These are phyloP conservation scores for Puccinia hordei DNA, from an alignment of 1,284 basidiomycete genomes.

Conservation along the genomic window DNA sequence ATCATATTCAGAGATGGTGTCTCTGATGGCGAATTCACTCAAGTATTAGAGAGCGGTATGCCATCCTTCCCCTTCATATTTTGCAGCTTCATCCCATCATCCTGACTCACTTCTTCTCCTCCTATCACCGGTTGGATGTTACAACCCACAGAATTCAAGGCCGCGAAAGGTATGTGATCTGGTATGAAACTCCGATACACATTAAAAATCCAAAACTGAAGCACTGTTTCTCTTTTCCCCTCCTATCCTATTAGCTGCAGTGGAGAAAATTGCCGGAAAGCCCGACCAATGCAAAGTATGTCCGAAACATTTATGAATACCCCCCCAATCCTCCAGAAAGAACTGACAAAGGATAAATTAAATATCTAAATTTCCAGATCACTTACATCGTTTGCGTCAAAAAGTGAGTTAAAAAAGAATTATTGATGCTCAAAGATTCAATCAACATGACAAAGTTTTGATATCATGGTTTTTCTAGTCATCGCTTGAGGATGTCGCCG, in stretches of 20 bases:
- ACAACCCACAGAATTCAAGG: conserved; percentile 23
- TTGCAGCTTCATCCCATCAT: not conserved
- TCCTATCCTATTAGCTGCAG: conserved; percentile 20
- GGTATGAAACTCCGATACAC: not conserved
- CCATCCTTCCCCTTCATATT: not conserved
- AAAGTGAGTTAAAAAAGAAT: conserved; percentile 7
- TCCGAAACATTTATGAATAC: not conserved
- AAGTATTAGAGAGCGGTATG: conserved; percentile 39
- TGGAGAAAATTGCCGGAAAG: conserved; percentile 18
- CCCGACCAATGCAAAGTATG: conserved; percentile 39
- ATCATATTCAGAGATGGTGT: conserved; percentile 48
- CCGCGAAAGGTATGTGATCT: conserved; percentile 30
- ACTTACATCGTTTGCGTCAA: conserved; percentile 49
- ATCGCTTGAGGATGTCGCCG: conserved; percentile 29
- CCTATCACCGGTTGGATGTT: not conserved
- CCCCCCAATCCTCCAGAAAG: not conserved
- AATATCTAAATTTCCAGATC: conserved; percentile 14
- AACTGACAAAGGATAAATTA: too few relatives aligned
- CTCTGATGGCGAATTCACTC: conserved; percentile 43
- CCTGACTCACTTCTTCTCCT: not conserved
- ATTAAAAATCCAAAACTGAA: not conserved
- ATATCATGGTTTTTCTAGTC: not conserved
- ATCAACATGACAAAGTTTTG: not conserved
- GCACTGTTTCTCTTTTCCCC: too few relatives aligned
- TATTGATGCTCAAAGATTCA: not conserved